These are phyloP conservation scores for Lodderomyces jiufengensis DNA, from an alignment of 1,139 yeast species.

Conservation along the genomic window DNA sequence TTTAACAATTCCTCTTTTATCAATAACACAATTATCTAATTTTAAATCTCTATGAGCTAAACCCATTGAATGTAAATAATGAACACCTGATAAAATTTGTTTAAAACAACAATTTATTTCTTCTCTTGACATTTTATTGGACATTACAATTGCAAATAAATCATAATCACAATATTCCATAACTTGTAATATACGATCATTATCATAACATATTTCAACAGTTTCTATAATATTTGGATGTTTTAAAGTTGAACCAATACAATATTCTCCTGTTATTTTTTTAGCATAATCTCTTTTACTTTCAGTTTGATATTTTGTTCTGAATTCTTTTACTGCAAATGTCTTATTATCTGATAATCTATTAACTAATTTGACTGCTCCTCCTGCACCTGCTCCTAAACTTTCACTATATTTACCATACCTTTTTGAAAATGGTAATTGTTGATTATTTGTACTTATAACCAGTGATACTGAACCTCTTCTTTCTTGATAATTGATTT, in stretches of 20 bases:
- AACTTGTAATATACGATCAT: constrained; percentile 81
- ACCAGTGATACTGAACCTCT: constrained; percentile 37
- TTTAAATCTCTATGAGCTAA: constrained; percentile 90
- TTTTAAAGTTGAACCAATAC: constrained; percentile 87
- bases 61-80: constrained; percentile 82
- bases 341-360: constrained; percentile 65
- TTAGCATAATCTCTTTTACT: constrained; percentile 83
- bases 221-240: constrained; percentile 92
- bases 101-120: constrained; percentile 90
- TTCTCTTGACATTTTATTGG: constrained; percentile 81
- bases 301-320: constrained; percentile 74
- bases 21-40: constrained; percentile 90
- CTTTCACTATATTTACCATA: constrained; percentile 83
- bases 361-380: constrained; percentile 75
- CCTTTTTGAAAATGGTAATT: constrained; percentile 62
- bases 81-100: constrained; percentile 79
- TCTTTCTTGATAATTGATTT: constrained; percentile 34
- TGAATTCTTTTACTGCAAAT: constrained; percentile 91
- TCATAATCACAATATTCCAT: constrained; percentile 96
- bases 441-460: constrained; percentile 25
- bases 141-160: constrained; percentile 92
- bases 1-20: constrained; percentile 79
- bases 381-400: constrained; percentile 96
- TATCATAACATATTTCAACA: constrained; percentile 85
- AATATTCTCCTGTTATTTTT: constrained; percentile 92